Base-by-base conservation (phyloP, 805 yeast genomes). In the Brettanomyces custersianus region DNA sequence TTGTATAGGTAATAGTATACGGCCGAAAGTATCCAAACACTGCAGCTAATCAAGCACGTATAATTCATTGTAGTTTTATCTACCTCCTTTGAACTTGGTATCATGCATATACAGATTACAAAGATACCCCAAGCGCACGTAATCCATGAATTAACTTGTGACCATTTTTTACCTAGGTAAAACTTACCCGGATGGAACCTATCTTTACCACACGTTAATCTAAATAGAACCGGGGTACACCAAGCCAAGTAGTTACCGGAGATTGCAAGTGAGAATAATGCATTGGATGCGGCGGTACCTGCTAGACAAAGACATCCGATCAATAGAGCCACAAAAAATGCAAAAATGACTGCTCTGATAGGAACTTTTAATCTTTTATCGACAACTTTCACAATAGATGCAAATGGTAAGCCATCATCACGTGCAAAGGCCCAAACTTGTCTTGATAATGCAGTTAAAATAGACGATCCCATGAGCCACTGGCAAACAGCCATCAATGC, bases 341-440 rank as follows among this genome's bases (percentile, higher is more conserved):
- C 74, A 46, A 73, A 72, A 18, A 66, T 52, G 30, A 78, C 70
- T 2, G 88, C 86, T 46, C 77, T 66, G 19, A 77, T 54, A 12
- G 92, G 90, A 20, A 77, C 81, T n/a, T 69, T 63, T 25, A 71
- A 57, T 39, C 54, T 66, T 35, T 69, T 63, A 47, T 80, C 63
- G 30, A 81, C 82, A 30, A 61, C 69, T 44, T 77, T 74, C 42
- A 80, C 66, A 48, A 62, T 62, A 29, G 63, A 56, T 11, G 79
- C 66, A 42, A 77, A 61, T 7, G 88, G 88, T 38, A 80, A 64
- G 12, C 86, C 87, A 47, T 78, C 77, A 53, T 80, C 90, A 60
- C 90, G 71, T 16, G 84, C 76, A 54, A 79, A 77, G 1, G 86
- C 85, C 76, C 81, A 80, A 34, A 77, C 66, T 54, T 79, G 86